These are phyloP conservation scores for Sarcomyxa edulis DNA, from an alignment of 768 basidiomycete species.

Conservation along the genomic window DNA sequence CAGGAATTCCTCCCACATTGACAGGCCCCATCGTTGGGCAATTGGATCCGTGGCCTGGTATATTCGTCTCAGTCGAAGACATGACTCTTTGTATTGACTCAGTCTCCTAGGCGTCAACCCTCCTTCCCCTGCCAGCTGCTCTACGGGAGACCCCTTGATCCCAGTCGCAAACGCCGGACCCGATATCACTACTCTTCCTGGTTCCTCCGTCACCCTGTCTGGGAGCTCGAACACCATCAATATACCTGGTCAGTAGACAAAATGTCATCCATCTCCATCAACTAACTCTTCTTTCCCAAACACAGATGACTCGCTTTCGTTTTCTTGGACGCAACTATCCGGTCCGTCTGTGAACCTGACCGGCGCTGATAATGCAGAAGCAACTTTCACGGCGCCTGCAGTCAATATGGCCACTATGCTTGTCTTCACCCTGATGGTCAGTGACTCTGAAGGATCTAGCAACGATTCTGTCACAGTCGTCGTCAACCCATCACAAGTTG, in stretches of 20 bases:
- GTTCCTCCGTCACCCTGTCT: slow-evolving; percentile 5
- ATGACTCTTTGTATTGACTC: background rate
- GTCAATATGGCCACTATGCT: slow-evolving; percentile 5
- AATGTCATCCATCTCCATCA: background rate
- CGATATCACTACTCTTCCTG: slow-evolving; percentile 8
- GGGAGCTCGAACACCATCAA: slow-evolving; percentile 7
- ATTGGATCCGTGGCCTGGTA: slow-evolving; percentile 16
- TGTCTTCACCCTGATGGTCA: slow-evolving; percentile 5
- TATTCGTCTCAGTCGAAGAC: background rate
- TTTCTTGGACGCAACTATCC: slow-evolving; percentile 9
- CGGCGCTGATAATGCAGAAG: slow-evolving; percentile 3
- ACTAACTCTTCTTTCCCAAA: background rate
- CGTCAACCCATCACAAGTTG: slow-evolving; percentile 9
- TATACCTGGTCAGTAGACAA: background rate
- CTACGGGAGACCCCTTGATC: slow-evolving; percentile 7
- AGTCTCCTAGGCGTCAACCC: background rate
- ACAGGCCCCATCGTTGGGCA: slow-evolving; percentile 14
- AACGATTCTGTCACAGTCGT: slow-evolving; percentile 8
- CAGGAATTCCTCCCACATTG: slow-evolving; percentile 2
- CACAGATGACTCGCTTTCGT: slow-evolving; percentile 5
- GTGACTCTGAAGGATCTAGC: slow-evolving; percentile 3
- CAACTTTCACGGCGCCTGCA: slow-evolving; percentile 8
- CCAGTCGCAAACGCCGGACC: slow-evolving; percentile 8
- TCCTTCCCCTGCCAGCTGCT: slow-evolving; percentile 3
- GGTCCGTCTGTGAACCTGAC: slow-evolving; percentile 4